Base-by-base conservation (phyloP, 2,329 filamentous ascomycete genomes). In the Fusarium beomiforme region DNA sequence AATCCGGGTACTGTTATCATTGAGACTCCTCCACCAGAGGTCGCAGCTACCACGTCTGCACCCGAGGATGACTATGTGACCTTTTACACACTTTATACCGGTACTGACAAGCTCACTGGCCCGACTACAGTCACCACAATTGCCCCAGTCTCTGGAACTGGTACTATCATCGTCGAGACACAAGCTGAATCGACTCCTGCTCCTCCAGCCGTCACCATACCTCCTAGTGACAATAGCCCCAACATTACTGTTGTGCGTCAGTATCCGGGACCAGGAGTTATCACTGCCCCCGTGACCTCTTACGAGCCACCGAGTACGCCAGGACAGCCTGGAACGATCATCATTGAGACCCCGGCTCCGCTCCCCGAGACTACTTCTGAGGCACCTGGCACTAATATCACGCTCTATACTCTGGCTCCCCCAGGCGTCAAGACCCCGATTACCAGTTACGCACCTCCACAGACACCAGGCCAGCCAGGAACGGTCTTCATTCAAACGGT, bases 1-100 rank as follows among this genome's bases (percentile, higher is more conserved):
- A 49, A 71, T 19, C 68, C 69, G 8, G 68, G 69, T 5, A 71
- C 64, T 21, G 68, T 71, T 6, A 69, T 71, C 4, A 69, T 71
- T 13, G 69, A 71, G 36, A 71, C 69, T 1, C 59, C 68, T 3
- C 54, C 59, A 21, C 57, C 41, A 13, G 17, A 37, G 12, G 33
- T 39, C 6, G 34, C 17, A 23, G n/a, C 62, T 16, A 60, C 54
- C 11, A 62, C 23, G 21, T 17, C 46, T 26, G 34, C 29, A 19
- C 34, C 46, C 12, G 29, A 54, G 37, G 54, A 64, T 31, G 49
- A 58, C n/a, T 69, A 61, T 26, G 46, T 70, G 14, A 70, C 67
- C 3, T 51, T 70, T 6, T 69, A 61, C 55, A 66, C 66, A 26
- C 51, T 62, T 5, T 70, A 69, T 26, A 54, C 60, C 21, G 67